These are phyloP conservation scores for Apiospora kogelbergensis DNA, from an alignment of 2,329 filamentous ascomycete species.

Conservation along the genomic window DNA sequence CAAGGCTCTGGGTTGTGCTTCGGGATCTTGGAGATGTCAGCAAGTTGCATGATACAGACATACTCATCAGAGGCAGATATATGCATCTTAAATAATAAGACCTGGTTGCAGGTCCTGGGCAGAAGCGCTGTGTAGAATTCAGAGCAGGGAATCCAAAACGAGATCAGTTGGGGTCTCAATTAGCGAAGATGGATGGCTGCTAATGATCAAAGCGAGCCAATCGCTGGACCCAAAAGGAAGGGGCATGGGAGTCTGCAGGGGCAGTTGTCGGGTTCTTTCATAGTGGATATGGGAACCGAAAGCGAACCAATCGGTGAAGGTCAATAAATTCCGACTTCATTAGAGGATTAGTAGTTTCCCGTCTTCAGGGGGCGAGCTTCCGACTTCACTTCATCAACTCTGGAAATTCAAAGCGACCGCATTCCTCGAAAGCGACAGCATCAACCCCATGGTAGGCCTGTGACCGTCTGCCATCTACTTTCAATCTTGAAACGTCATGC, in stretches of 20 bases:
- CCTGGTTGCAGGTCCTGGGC: background rate
- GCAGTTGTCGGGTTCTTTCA: too few relatives aligned
- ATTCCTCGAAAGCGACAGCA: background rate
- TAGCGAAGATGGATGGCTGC: background rate
- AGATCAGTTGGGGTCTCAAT: too few relatives aligned
- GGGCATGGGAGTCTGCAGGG: background rate
- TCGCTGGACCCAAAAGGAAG: background rate
- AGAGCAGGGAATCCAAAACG: too few relatives aligned
- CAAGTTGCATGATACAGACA: background rate
- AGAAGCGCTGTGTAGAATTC: too few relatives aligned
- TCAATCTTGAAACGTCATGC: background rate
- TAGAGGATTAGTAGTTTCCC: background rate
- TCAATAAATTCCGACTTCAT: background rate
- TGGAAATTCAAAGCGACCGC: background rate
- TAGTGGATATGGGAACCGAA: background rate
- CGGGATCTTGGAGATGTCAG: background rate
- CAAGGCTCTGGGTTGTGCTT: background rate
- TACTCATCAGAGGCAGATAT: background rate
- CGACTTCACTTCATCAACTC: background rate
- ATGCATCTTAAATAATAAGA: background rate
- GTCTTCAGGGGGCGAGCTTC: background rate
- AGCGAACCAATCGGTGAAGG: slow-evolving; percentile 7
- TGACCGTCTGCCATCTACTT: too few relatives aligned
- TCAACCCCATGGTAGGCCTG: too few relatives aligned
- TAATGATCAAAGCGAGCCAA: slow-evolving; percentile 8